These are phyloP conservation scores for Mortierella sp. DNA, from an alignment of 371 early-diverging fungal species.

Conservation along the genomic window DNA sequence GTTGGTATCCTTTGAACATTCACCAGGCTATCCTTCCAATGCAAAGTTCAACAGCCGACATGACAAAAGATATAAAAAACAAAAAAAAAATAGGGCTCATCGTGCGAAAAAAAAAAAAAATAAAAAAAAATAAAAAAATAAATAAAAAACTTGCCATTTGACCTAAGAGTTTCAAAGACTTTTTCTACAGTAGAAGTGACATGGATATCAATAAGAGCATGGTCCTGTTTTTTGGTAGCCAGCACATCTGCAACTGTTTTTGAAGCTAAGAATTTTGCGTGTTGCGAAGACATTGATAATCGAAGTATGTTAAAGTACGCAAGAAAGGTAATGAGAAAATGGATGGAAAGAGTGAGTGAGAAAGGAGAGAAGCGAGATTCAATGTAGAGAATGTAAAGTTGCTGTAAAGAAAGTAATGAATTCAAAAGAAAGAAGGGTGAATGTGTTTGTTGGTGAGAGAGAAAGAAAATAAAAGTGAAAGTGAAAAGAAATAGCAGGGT, in stretches of 20 bases:
- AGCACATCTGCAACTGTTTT: conserved; percentile 65
- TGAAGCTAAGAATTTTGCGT: conserved; percentile 57
- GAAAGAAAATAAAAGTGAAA: not conserved
- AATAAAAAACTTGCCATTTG: conserved; percentile 51
- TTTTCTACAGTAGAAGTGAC: conserved; percentile 67
- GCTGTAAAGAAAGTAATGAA: not conserved
- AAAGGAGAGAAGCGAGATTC: not conserved
- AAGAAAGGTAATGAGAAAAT: not conserved
- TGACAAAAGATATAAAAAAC: not conserved
- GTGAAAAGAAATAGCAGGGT: not conserved
- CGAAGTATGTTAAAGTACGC: not conserved
- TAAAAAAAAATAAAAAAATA: not conserved
- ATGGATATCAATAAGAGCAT: conserved; percentile 66
- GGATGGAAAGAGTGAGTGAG: conserved; percentile 1
- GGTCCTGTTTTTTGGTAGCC: conserved; percentile 55
- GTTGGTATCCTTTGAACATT: not conserved
- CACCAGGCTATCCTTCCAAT: not conserved
- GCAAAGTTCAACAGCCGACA: not conserved
- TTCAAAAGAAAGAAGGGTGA: not conserved
- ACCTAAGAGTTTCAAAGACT: conserved; percentile 67
- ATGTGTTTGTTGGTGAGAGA: too few species aligned
- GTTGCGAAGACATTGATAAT: conserved; percentile 46
- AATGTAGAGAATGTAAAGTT: too few species aligned
- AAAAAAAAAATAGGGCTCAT: conserved; percentile 28
- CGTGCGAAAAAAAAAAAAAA: conserved; percentile 35